Evolutionary conservation across 2,329 filamentous ascomycete species (phyloP).

Genomic region (Fusarium luffae): DNA sequence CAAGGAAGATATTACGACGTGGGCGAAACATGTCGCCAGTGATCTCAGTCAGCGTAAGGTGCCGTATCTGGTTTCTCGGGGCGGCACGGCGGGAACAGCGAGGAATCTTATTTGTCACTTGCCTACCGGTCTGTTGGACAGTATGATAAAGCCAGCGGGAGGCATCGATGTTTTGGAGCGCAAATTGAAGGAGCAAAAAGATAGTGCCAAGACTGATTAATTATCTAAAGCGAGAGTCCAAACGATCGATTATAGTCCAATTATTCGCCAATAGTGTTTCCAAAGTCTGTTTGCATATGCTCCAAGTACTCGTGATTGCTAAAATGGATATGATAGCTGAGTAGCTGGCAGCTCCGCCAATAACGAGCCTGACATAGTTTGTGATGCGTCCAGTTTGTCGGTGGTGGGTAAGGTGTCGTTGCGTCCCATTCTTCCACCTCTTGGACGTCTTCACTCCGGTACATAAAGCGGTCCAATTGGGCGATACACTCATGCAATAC

Average conservation of each 20-base stretch:
- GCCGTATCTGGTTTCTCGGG: conserved; percentile 19
- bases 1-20: neutral
- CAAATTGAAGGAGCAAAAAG: conserved; percentile 12
- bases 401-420: neutral
- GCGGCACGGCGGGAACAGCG: conserved; percentile 6
- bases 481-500: neutral
- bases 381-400: neutral
- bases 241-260: neutral
- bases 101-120: conserved; percentile 12
- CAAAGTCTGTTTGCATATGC: neutral
- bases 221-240: accelerated
- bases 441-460: neutral
- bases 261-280: neutral
- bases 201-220: neutral
- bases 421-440: neutral
- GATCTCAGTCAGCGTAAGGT: conserved; percentile 35
- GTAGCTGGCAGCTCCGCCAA: neutral
- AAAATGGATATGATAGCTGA: neutral
- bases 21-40: conserved; percentile 33
- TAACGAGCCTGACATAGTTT: neutral
- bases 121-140: conserved; percentile 21
- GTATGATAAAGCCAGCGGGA: conserved; percentile 14
- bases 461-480: neutral
- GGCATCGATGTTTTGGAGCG: conserved; percentile 31
- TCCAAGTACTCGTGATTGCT: neutral